These are phyloP conservation scores for Ligustrum vulgare DNA, from an alignment of 257 asterid genomes.

Conservation along the genomic window DNA sequence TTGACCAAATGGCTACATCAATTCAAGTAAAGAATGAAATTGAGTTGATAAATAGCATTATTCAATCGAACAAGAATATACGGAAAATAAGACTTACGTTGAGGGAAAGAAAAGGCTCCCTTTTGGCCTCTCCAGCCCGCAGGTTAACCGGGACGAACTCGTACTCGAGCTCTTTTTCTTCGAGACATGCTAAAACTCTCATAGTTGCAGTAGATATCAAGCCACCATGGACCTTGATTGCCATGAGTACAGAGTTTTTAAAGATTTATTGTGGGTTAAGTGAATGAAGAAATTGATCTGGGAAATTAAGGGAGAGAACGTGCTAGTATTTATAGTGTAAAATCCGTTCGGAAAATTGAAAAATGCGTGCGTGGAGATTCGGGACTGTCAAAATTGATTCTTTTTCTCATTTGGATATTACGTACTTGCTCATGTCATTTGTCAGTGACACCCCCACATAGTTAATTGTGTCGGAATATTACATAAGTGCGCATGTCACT, in stretches of 20 bases:
- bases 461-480: neutral
- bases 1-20: constrained; percentile 53
- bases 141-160: constrained; percentile 21
- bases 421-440: neutral
- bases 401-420: neutral
- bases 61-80: too few species aligned
- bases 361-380: neutral
- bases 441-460: neutral
- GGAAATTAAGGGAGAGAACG: neutral
- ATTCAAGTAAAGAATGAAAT: too few species aligned
- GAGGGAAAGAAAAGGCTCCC: constrained; percentile 32
- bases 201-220: constrained; percentile 22
- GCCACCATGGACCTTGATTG: constrained; percentile 30
- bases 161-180: constrained; percentile 32
- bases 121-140: constrained; percentile 28
- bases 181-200: constrained; percentile 22
- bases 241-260: constrained; percentile 13
- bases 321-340: neutral
- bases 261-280: neutral
- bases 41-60: too few species aligned
- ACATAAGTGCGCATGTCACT: neutral
- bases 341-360: neutral
- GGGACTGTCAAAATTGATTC: neutral
- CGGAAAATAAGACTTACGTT: constrained; percentile 12
- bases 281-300: neutral